Percentiles rank a stretch among this genome's conserved stretches.
Conservation (phyloP, 148 eudicot genomes). For the Rhododendron griersonianum region DNA sequence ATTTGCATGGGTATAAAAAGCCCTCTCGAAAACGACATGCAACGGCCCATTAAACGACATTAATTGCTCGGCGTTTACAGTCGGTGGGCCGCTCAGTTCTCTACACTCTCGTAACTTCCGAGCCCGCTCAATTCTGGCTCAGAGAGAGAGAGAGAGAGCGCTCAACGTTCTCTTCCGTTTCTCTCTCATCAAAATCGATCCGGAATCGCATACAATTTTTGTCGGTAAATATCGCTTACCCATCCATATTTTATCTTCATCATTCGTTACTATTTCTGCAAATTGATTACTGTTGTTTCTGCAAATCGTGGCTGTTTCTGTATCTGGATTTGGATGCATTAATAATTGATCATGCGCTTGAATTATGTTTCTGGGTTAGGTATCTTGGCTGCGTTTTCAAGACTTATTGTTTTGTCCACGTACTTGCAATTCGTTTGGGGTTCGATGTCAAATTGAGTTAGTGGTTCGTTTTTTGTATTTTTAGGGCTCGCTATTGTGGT, state of each 20-base stretch:
- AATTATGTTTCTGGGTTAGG: neutral
- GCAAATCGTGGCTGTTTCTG: neutral
- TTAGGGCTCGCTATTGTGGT: neutral
- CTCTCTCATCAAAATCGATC: neutral
- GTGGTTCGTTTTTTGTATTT: neutral
- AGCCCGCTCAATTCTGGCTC: neutral
- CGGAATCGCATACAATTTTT: neutral
- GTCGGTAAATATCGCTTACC: neutral
- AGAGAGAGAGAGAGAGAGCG: neutral
- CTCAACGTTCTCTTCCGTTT: neutral
- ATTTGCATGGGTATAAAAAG: too few species aligned
- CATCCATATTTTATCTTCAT: neutral
- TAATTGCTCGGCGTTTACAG: neutral
- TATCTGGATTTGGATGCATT: neutral
- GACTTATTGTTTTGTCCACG: neutral
- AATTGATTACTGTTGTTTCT: neutral
- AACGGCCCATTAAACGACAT: neutral
- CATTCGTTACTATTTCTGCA: neutral
- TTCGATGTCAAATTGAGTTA: neutral
- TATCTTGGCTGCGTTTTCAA: neutral
- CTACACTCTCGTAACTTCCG: neutral
- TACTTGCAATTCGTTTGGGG: neutral
- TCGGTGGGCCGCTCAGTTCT: neutral
- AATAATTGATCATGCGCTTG: neutral
- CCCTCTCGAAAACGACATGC: neutral